Evolutionary conservation across 2,329 filamentous ascomycete genomes (phyloP), one percentile per base, ranked within the genome.

Genomic region (Beauveria australis): DNA sequence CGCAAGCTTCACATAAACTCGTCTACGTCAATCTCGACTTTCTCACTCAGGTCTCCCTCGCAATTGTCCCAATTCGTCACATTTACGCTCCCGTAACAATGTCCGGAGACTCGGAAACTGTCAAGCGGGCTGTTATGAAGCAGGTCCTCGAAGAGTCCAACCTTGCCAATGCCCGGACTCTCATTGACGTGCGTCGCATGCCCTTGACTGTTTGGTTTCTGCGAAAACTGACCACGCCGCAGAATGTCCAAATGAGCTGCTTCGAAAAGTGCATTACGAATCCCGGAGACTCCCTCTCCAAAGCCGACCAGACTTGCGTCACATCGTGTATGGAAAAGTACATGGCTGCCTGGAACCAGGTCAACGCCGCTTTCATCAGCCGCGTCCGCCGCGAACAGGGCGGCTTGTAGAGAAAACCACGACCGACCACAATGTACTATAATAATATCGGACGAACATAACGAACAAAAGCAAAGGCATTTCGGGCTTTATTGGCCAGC

Each of bases 261-360:
- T 93, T 91, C 77, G 84, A 89, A 52, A 86, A 85, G 72, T 93
- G 89, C 74, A 77, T 92, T 18, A 80, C 88, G 54, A 86, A 87
- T 69, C 87, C 89, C 59, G 86, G 88, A 61, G 73, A 79, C 54
- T 85, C 83, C 59, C 76, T 92, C 60, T 87, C 86, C 54, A 83
- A 80, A 74, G 75, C 81, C 74, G 89, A 93, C 73, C 79, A 85
- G 70, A 79, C 82, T 24, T 93, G 89, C 77, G 81, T 89, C 70
- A 89, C 82, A 22, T 79, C 82, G 63, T 93, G 89, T 78, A 89
- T 92, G 84, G 89, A 92, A 69, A 92, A 92, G 75, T 93, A 92
- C 79, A 90, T 92, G 80, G 77, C 81, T 37, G 82, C 88, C 12
- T 93, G 89, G 89, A 92, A 92, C 76, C 77, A 82, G 64, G 86